phyloP scores from a whole-genome alignment of 148 eudicot genomes.

The Rhododendron simsii region DNA sequence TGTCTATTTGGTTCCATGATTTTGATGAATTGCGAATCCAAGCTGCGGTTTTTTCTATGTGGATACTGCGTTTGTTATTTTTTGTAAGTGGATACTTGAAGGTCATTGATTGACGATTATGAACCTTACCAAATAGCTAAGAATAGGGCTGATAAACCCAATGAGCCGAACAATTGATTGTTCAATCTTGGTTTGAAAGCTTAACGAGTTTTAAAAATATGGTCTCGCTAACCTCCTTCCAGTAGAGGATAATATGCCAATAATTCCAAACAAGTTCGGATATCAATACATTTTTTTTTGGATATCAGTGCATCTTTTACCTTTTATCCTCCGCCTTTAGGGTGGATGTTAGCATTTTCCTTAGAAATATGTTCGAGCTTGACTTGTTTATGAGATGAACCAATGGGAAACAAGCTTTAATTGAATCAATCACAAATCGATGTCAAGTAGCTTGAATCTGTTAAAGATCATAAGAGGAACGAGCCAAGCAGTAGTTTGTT shows the following conservation, averaged over 20 bases:
- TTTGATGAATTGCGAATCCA: not conserved
- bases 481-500: not conserved
- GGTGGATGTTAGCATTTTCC: not conserved
- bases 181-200: not conserved
- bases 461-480: not conserved
- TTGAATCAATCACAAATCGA: not conserved
- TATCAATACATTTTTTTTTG: not conserved
- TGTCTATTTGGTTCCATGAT: not conserved
- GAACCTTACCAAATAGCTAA: not conserved
- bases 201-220: not conserved
- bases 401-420: not conserved
- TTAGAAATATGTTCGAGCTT: not conserved
- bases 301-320: not conserved
- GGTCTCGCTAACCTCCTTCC: not conserved
- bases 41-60: not conserved
- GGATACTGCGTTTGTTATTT: not conserved
- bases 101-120: not conserved
- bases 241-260: not conserved
- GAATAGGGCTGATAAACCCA: not conserved
- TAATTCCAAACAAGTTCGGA: not conserved
- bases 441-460: not conserved
- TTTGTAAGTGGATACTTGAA: not conserved
- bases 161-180: not conserved
- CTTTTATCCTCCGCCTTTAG: not conserved
- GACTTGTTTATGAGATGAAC: not conserved